These are phyloP conservation scores for Solanum chiquidenum DNA, from an alignment of 257 asterid species.

Conservation along the genomic window DNA sequence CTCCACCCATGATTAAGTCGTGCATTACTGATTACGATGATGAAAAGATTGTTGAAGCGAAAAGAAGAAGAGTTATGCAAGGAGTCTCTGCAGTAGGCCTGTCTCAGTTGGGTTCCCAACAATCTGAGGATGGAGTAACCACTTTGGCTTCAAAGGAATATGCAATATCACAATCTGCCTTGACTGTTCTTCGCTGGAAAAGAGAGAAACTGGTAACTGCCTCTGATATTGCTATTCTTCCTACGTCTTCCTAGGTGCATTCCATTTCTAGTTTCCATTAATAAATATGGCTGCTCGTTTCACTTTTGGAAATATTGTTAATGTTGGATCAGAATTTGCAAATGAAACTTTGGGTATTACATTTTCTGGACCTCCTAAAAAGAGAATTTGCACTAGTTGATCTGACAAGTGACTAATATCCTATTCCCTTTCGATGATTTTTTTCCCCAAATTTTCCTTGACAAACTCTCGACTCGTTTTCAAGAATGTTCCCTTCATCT, in stretches of 20 bases:
- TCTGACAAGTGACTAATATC: neutral
- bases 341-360: neutral
- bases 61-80: neutral
- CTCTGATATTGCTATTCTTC: neutral
- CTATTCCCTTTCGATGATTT: neutral
- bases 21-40: neutral
- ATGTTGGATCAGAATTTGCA: neutral
- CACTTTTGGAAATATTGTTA: neutral
- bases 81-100: neutral
- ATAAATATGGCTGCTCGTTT: neutral
- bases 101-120: neutral
- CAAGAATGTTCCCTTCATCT: neutral
- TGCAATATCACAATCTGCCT: conserved; percentile 23
- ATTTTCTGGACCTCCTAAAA: neutral
- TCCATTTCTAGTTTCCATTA: neutral
- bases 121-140: neutral
- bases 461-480: neutral
- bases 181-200: conserved; percentile 29
- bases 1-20: neutral
- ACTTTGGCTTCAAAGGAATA: conserved; percentile 11
- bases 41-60: neutral
- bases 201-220: conserved; percentile 39
- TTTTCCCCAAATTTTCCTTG: neutral
- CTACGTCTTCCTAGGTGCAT: neutral
- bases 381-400: neutral